Evolutionary conservation across 768 basidiomycete species (phyloP), one percentile per base, ranked within the genome.

Genomic region (Kwoniella europaea): DNA sequence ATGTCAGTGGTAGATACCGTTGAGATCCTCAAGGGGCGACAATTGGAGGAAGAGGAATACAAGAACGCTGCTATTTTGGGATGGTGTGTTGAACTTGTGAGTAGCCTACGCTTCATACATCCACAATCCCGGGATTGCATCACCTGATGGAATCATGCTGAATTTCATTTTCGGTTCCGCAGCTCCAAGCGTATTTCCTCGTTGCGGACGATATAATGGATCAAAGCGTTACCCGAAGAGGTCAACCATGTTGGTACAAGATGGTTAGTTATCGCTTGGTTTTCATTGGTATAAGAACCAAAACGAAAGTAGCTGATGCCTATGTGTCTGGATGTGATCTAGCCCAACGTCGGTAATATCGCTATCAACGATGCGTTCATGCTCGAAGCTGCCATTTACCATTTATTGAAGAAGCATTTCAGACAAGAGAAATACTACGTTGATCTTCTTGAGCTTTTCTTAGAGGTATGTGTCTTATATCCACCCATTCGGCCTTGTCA

Each of bases 181-280:
- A 96, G 93, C 88, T 99, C 9, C 96, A 98, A 90, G 94, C 94
- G 0, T 97, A 91, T 85, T 98, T 98, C 90, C 89, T 98, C 67
- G 93, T 97, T 67, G 88, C 93, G 4, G 78, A 99, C 84, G 96
- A 98, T 84, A 94, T 98, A 79, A 99, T 99, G 97, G 96, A 99
- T 82, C 83, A 88, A 20, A 93, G 92, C 58, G 91, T 98, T 76
- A 98, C 96, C 12, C 91, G 96, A 27, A 91, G 96, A 10, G 90
- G 91, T 4, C 95, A 97, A 84, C 91, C 94, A 1, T 99, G 96
- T 85, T 99, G 93, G 92, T 98, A 96, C 86, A 88, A 86, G 59
- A 82, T 88, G 52, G 86, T 85, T 29, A 77, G 85, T 80, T 27
- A 15, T 1, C 13, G 29, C 29, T 29, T 6, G 2, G 29, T 29